Evolutionary conservation across 2,329 filamentous ascomycete genomes (phyloP).

Genomic region (Aspergillus bombycis): DNA sequence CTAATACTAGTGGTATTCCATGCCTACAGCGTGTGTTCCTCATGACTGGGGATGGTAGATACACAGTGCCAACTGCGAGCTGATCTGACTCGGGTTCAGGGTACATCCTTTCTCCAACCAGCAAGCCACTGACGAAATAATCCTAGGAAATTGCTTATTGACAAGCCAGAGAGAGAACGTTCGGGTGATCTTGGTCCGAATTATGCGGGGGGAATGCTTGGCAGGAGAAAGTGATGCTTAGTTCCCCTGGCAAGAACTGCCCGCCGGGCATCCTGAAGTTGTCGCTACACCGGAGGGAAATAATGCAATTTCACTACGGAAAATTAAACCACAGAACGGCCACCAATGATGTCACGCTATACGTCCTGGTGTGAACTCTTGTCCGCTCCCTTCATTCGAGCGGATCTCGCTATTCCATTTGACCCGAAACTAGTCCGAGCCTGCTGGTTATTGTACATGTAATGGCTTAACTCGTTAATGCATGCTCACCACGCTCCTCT

Average conservation of each 20-base stretch:
- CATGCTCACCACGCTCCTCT: too few relatives aligned
- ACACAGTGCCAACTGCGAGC: too few relatives aligned
- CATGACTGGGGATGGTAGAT: too few relatives aligned
- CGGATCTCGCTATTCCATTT: background rate
- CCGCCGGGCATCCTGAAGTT: background rate
- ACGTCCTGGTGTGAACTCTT: too few relatives aligned
- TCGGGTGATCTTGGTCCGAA: constrained; percentile 1
- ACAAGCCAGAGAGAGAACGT: background rate
- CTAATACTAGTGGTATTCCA: constrained; percentile 46
- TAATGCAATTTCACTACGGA: background rate
- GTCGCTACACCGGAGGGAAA: background rate
- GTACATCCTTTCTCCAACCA: background rate
- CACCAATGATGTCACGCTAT: background rate
- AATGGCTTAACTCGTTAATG: background rate
- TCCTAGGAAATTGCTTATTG: background rate
- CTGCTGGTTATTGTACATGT: background rate
- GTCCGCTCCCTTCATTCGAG: background rate
- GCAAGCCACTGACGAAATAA: background rate
- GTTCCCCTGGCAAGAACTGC: background rate
- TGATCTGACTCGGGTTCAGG: background rate
- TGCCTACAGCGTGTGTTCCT: background rate
- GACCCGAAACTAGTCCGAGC: background rate
- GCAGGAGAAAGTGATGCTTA: background rate
- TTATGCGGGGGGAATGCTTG: background rate
- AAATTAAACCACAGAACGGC: background rate